A percentile compares a stretch with the other conserved stretches of the same genome.
Evolutionary conservation across 2,329 filamentous ascomycete species (phyloP).

Genomic region (Fusarium sp.): DNA sequence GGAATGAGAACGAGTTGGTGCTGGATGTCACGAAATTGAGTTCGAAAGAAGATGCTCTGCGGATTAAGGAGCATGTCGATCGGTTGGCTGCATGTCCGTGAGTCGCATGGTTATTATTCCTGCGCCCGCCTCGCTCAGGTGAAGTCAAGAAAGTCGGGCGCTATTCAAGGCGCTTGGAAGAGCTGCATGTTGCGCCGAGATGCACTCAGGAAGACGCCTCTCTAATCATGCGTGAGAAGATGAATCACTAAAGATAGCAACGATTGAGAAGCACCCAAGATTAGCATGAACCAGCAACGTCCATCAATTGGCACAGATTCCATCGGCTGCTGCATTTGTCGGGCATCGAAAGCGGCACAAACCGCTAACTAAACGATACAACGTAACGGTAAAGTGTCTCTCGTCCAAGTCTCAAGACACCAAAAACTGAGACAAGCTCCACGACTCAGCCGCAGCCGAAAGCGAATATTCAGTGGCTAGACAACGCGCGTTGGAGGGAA

Average conservation of each 20-base stretch:
- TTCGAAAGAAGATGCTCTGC: neutral
- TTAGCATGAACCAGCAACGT: too few species aligned
- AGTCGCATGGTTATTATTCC: neutral
- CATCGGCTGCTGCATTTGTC: neutral
- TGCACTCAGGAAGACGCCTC: neutral
- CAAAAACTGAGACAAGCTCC: neutral
- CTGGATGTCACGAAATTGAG: neutral
- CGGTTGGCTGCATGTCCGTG: neutral
- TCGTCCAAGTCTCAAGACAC: neutral
- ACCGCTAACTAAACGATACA: neutral
- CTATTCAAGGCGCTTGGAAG: neutral
- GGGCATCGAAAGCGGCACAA: neutral
- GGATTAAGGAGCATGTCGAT: neutral
- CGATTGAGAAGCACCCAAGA: neutral
- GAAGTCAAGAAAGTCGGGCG: neutral
- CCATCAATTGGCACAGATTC: neutral
- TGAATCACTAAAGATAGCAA: neutral
- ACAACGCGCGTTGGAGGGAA: neutral
- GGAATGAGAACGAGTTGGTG: accelerated
- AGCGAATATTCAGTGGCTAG: neutral
- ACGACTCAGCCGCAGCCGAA: neutral
- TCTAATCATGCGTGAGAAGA: neutral
- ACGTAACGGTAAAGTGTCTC: neutral
- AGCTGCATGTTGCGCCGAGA: neutral
- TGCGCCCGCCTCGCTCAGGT: neutral